Evolutionary conservation across 345 rosid species (phyloP).

Genomic region (Eucalyptus polyanthemos): DNA sequence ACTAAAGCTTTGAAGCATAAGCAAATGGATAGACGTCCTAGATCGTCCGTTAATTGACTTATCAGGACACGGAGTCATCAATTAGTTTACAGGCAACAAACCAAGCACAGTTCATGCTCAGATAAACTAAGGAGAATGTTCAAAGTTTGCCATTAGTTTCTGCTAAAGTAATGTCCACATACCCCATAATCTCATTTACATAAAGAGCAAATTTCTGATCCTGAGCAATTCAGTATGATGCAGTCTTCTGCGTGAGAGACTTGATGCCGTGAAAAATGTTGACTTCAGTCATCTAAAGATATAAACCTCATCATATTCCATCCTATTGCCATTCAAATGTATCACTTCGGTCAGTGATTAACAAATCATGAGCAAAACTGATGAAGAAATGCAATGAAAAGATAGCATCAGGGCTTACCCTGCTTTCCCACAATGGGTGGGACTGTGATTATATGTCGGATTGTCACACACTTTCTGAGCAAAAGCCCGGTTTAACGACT

Average conservation of each 20-base stretch:
- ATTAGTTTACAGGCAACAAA: too few relatives aligned
- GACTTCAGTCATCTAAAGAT: too few relatives aligned
- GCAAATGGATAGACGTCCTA: too few relatives aligned
- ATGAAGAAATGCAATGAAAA: neutral
- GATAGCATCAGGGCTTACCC: conserved; percentile 36
- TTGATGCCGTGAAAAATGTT: neutral
- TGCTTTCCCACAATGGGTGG: conserved; percentile 76
- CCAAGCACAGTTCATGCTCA: too few relatives aligned
- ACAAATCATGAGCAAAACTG: neutral
- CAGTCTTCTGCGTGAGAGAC: neutral
- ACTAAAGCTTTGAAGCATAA: too few relatives aligned
- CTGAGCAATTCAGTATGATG: neutral
- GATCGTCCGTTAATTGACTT: too few relatives aligned
- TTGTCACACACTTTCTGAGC: conserved; percentile 36
- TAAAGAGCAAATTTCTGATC: neutral
- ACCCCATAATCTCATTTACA: neutral
- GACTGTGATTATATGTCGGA: conserved; percentile 66
- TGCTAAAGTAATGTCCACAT: too few relatives aligned
- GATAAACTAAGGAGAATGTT: too few relatives aligned
- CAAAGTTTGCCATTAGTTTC: too few relatives aligned
- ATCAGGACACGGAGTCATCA: too few relatives aligned
- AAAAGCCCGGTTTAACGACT: conserved; percentile 59
- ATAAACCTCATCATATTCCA: too few relatives aligned
- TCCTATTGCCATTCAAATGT: neutral
- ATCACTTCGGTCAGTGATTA: neutral